phyloP scores from a whole-genome alignment of 768 basidiomycete genomes.

The Amanita subjunquillea region DNA sequence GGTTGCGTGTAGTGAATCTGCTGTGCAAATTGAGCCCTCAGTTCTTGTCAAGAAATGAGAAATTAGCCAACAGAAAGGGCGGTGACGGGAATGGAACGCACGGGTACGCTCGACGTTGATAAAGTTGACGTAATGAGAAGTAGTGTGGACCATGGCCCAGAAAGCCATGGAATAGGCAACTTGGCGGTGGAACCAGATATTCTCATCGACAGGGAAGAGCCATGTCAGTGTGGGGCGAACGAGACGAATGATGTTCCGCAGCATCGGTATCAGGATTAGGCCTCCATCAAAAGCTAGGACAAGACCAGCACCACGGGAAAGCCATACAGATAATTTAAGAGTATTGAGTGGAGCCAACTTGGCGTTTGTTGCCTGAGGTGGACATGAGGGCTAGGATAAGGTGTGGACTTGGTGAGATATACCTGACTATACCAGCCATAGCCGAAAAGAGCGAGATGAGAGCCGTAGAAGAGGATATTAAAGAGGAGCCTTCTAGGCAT shows the following conservation, averaged over 20 bases:
- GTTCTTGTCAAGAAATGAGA: slow-evolving; percentile 36
- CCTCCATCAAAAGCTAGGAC: slow-evolving; percentile 82
- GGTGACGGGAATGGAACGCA: slow-evolving; percentile 25
- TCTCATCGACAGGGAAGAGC: slow-evolving; percentile 88
- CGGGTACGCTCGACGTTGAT: slow-evolving; percentile 85
- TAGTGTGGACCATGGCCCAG: slow-evolving; percentile 88
- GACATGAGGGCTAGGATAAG: background rate
- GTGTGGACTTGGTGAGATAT: slow-evolving; percentile 9
- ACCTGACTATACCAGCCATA: slow-evolving; percentile 90
- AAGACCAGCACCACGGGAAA: slow-evolving; percentile 84
- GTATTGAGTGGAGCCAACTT: slow-evolving; percentile 68
- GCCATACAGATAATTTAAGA: slow-evolving; percentile 81
- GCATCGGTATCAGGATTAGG: slow-evolving; percentile 80
- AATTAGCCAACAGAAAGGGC: background rate
- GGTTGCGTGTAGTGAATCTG: slow-evolving; percentile 84
- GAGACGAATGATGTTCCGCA: slow-evolving; percentile 80
- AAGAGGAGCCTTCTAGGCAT: slow-evolving; percentile 54
- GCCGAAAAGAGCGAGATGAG: slow-evolving; percentile 63
- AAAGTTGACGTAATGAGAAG: slow-evolving; percentile 91
- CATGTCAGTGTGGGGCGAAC: slow-evolving; percentile 74
- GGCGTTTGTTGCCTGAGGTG: slow-evolving; percentile 42
- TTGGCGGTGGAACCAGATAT: slow-evolving; percentile 93
- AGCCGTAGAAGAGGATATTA: slow-evolving; percentile 72
- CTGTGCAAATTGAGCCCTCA: slow-evolving; percentile 66
- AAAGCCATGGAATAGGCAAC: slow-evolving; percentile 93